Conservation (phyloP, 352 stramenopile species). For the Phytophthora citricola region DNA sequence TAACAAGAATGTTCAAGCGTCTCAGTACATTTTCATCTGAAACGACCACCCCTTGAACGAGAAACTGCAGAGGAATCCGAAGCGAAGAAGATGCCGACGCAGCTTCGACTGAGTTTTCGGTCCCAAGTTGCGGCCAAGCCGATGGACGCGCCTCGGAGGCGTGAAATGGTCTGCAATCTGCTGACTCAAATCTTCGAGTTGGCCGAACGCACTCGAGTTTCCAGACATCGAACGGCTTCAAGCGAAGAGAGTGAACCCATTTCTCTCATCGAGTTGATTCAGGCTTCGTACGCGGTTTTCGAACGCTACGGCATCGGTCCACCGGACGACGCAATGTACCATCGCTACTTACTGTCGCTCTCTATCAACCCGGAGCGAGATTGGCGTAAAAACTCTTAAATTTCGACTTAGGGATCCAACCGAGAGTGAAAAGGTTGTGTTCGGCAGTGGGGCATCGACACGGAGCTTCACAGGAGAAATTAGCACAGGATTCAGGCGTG, state of each 20-base stretch:
- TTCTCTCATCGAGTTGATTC: slow-evolving; percentile 70
- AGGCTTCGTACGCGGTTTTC: slow-evolving; percentile 63
- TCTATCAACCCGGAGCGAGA: slow-evolving; percentile 62
- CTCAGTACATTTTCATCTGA: slow-evolving; percentile 5
- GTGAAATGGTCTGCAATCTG: slow-evolving; percentile 41
- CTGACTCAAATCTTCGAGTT: slow-evolving; percentile 56
- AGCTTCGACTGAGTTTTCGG: not conserved
- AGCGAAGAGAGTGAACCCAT: slow-evolving; percentile 24
- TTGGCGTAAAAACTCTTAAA: slow-evolving; percentile 63
- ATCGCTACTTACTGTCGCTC: slow-evolving; percentile 61
- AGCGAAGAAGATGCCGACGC: slow-evolving; percentile 13
- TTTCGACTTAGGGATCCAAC: slow-evolving; percentile 33
- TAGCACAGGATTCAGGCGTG: not conserved
- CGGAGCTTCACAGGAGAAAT: not conserved
- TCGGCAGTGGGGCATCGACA: slow-evolving; percentile 8
- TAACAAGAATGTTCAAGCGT: not conserved
- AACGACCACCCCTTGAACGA: slow-evolving; percentile 24
- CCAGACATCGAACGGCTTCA: slow-evolving; percentile 6
- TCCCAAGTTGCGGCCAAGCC: not conserved
- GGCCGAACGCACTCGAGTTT: slow-evolving; percentile 37
- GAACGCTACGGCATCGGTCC: slow-evolving; percentile 49
- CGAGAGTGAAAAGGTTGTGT: slow-evolving; percentile 26
- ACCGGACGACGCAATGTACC: slow-evolving; percentile 59
- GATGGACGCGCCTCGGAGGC: slow-evolving; percentile 12
- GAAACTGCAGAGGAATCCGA: slow-evolving; percentile 20